Base-by-base conservation (phyloP, 176 grass and related monocot genomes). In the Avena atlantica region DNA sequence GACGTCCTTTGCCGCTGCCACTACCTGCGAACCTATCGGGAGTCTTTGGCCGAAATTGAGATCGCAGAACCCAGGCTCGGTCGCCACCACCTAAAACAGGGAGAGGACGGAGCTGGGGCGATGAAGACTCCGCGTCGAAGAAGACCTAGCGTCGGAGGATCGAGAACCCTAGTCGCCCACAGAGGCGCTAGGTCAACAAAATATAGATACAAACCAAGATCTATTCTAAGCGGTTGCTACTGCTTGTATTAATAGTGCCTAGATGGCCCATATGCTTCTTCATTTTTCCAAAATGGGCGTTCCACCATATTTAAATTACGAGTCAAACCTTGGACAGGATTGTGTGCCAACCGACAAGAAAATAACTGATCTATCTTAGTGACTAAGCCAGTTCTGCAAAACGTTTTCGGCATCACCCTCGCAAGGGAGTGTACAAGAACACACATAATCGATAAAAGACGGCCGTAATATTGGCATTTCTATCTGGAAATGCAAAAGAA, bases 401-500 rank as follows among this genome's bases (percentile, higher is more conserved):
- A 76, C 20, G 2, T 21, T 62, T 50, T 68, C n/a, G 0, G 60
- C 64, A 59, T 52, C 62, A 76, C 40, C 88, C 31, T 80, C 40
- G 2, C 34, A 81, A 12, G 5, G 19, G 8, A 25, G 48, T 14
- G 6, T 36, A 31, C 55, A 64, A 70, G 12, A 85, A 62, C 70
- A 15, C 8, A 77, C 37, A 77, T 50, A 81, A 71, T 83, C 45
- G n/a, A 36, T 78, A 58, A 53, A 85, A 76, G 51, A 77, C 66
- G 24, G 24, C 63, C 78, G 11, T 55, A 56, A 83, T 77, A 82
- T 82, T 82, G 73, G 64, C 86, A 67, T 92, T 89, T 73, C 86
- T 88, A 56, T 92, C 86, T 83, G 78, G 82, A 60, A 86, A 72
- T 86, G 84, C 72, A 78, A 83, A 88, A 80, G 56, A 92, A 92